These are phyloP conservation scores for Botrytis byssoidea DNA, from an alignment of 2,329 filamentous ascomycete genomes.

Conservation along the genomic window DNA sequence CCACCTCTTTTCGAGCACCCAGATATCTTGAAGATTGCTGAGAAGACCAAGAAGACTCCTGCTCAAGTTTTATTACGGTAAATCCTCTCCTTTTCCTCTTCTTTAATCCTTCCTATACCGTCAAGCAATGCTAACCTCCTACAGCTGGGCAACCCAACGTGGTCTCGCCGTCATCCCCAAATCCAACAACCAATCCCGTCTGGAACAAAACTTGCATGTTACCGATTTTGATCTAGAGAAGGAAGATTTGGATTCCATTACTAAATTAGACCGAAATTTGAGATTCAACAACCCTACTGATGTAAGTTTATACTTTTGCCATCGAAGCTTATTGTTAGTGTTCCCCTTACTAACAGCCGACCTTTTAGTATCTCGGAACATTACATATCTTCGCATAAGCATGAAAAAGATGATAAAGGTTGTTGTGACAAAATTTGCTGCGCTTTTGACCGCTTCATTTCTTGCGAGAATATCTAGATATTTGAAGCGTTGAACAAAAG, in stretches of 20 bases:
- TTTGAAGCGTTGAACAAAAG: background rate
- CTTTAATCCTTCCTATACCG: no score
- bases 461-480: background rate
- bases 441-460: background rate
- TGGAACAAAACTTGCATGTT: conserved; percentile 67
- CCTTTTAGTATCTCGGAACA: conserved; percentile 46
- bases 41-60: conserved; percentile 69
- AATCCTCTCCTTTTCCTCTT: background rate
- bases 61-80: conserved; percentile 70
- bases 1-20: conserved; percentile 70
- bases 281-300: conserved; percentile 76
- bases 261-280: conserved; percentile 61
- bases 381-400: conserved; percentile 53
- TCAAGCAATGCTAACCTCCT: background rate
- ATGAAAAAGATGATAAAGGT: background rate
- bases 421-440: background rate
- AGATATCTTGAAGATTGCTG: conserved; percentile 61
- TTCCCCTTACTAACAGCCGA: conserved; percentile 18
- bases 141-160: conserved; percentile 80
- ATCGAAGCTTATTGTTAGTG: no score
- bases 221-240: conserved; percentile 63
- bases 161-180: conserved; percentile 81
- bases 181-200: conserved; percentile 56
- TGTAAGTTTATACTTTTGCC: conserved; percentile 20
- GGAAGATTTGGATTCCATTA: conserved; percentile 66